Evolutionary conservation across 1,139 yeast species (phyloP).

Genomic region (Saccharomyces hybrid): DNA sequence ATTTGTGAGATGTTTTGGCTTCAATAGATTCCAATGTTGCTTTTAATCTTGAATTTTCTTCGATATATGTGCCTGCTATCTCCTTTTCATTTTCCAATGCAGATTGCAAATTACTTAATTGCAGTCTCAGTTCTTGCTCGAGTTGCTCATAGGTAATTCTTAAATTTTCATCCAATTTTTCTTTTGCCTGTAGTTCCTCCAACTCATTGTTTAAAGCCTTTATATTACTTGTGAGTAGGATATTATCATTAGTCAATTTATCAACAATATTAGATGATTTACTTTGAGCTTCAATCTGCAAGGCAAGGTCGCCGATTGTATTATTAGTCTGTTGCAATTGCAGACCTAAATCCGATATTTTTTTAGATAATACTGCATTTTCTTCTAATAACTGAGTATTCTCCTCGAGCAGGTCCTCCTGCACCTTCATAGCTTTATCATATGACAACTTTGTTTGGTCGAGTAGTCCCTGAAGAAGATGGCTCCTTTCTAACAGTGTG

Average conservation of each 20-base stretch:
- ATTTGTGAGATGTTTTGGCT: background rate
- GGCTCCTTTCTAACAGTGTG: conserved; percentile 30
- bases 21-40: background rate
- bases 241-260: conserved; percentile 35
- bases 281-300: conserved; percentile 32
- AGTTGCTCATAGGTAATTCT: conserved; percentile 50
- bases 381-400: conserved; percentile 37
- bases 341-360: background rate
- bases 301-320: conserved; percentile 7
- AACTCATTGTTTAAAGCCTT: background rate
- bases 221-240: conserved; percentile 39
- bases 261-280: conserved; percentile 18
- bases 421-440: conserved; percentile 32
- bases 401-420: conserved; percentile 37
- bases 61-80: background rate
- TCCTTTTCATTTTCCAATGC: background rate
- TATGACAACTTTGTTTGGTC: conserved; percentile 36
- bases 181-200: conserved; percentile 43
- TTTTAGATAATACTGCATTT: conserved; percentile 19
- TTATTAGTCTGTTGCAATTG: conserved; percentile 6
- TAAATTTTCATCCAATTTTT: conserved; percentile 53
- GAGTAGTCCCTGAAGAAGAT: conserved; percentile 37
- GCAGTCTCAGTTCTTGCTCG: conserved; percentile 45
- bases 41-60: background rate
- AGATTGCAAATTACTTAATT: conserved; percentile 35